Evolutionary conservation across 1,284 basidiomycete species (phyloP), one percentile per base, ranked within the genome.

Genomic region (Microstroma glucosiphilum): DNA sequence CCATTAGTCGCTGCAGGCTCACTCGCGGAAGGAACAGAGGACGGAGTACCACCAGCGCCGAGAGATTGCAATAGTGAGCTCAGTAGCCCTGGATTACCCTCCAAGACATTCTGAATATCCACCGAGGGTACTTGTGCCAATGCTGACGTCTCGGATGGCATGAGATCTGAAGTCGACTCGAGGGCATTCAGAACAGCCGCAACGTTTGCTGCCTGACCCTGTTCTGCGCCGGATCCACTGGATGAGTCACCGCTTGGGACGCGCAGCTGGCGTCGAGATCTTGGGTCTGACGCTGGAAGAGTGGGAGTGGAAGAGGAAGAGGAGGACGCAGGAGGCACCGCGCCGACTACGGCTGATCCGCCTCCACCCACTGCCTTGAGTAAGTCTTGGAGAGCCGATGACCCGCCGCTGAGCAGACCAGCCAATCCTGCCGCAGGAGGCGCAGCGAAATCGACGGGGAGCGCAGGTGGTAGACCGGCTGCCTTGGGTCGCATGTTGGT

Each of bases 381-480:
- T 21, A 68, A 51, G 37, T 68, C 65, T 54, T 66, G 66, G n/a
- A 68, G 46, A 7, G 61, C 55, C 23, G 53, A 40, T 2, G 64
- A 56, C 19, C 59, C 55, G 54, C 19, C 46, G 30, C 40, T 19
- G 46, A 65, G 25, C n/a, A 41, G 25, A 13, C 26, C 55, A n/a
- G 23, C 9, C n/a, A 9, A 37, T 43, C 57, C 25, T 54, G 37
- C 19, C n/a, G 41, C 30, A 19, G 30, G 9, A 37, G 30, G 30
- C 30, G 30, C 30, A 9, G 30, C 30, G 30, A 9, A 4, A 37
- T 37, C 30, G 30, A 37, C 30, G 30, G 30, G 4, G 30, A 9
- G 30, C 30, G 30, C 30, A 37, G 30, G 30, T 37, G 30, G 30
- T 9, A 37, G 43, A 48, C 12, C 51, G 7, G 26, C 15, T 19